Percentiles rank a stretch among this genome's conserved stretches.
phyloP scores from a whole-genome alignment of 2,329 filamentous ascomycete species.

The Epichloe gansuensis region DNA sequence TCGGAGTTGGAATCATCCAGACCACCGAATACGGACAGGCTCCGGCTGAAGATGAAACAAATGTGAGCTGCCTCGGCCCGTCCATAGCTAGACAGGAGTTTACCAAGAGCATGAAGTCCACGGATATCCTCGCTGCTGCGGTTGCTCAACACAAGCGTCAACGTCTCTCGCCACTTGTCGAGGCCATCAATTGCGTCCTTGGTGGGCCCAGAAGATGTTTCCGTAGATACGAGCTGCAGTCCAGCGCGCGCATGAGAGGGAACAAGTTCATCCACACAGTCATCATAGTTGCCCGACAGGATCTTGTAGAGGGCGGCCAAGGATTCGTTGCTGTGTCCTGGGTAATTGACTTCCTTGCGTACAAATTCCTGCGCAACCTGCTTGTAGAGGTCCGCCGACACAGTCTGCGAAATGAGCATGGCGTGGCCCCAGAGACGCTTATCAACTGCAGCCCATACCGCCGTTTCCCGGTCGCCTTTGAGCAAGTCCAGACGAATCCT shows the following conservation, averaged over 20 bases:
- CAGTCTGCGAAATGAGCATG: conserved; percentile 68
- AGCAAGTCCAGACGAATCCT: conserved; percentile 63
- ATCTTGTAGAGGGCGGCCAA: conserved; percentile 88
- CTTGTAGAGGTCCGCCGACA: conserved; percentile 79
- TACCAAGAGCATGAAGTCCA: conserved; percentile 69
- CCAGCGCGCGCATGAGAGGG: conserved; percentile 85
- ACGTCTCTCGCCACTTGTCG: conserved; percentile 87
- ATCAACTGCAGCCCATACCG: conserved; percentile 87
- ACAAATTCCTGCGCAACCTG: conserved; percentile 94
- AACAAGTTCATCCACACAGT: conserved; percentile 91
- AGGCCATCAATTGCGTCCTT: conserved; percentile 73
- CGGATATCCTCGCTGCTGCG: conserved; percentile 67
- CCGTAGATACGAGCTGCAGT: conserved; percentile 78
- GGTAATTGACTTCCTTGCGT: conserved; percentile 79
- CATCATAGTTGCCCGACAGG: conserved; percentile 84
- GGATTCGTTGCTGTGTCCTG: conserved; percentile 70
- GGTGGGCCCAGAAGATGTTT: conserved; percentile 44
- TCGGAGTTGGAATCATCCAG: conserved; percentile 67
- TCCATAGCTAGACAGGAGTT: conserved; percentile 72
- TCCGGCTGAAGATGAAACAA: conserved; percentile 79
- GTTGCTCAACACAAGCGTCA: conserved; percentile 78
- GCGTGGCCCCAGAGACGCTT: conserved; percentile 94
- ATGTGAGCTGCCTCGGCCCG: conserved; percentile 85
- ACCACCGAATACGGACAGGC: conserved; percentile 61
- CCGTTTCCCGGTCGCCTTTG: conserved; percentile 75